These are phyloP conservation scores for Phytopythium boreale DNA, from an alignment of 352 stramenopile genomes.

Conservation along the genomic window DNA sequence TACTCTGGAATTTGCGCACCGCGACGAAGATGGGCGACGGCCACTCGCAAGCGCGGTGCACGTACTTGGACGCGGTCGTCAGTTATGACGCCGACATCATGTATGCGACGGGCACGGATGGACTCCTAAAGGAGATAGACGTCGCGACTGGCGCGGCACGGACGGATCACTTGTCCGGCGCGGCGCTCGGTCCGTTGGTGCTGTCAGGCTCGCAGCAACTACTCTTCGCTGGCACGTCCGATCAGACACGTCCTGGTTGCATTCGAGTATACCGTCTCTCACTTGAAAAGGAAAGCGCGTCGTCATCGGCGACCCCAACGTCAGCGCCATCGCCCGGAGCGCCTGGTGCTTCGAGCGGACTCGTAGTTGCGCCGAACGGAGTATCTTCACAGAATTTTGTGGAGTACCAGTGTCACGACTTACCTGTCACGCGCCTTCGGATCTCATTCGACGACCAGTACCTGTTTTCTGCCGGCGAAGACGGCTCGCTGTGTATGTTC, in stretches of 20 bases:
- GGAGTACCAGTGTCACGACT: conserved; percentile 81
- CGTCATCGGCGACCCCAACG: conserved; percentile 9
- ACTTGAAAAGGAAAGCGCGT: conserved; percentile 46
- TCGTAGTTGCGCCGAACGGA: too few relatives aligned
- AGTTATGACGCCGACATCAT: conserved; percentile 66
- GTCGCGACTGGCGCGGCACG: conserved; percentile 53
- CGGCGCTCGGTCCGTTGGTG: conserved; percentile 70
- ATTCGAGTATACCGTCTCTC: conserved; percentile 74
- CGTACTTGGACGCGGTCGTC: conserved; percentile 62
- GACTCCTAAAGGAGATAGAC: conserved; percentile 89
- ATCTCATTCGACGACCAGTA: conserved; percentile 89
- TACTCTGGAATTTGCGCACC: conserved; percentile 74
- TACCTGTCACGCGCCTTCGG: conserved; percentile 66
- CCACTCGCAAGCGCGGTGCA: conserved; percentile 72
- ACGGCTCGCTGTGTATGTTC: conserved; percentile 90
- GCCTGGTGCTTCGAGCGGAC: conserved; percentile 5
- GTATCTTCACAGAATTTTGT: conserved; percentile 22
- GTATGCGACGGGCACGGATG: conserved; percentile 90
- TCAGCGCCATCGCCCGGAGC: conserved; percentile 3
- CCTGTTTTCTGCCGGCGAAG: conserved; percentile 92
- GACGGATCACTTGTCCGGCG: conserved; percentile 47
- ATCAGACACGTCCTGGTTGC: conserved; percentile 61
- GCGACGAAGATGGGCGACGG: conserved; percentile 77
- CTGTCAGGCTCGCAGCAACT: conserved; percentile 86
- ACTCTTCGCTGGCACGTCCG: conserved; percentile 86